Evolutionary conservation across 163 green algal genomes (phyloP), one percentile per base, ranked within the genome.

Genomic region (Coccomyxa subellipsoidea): DNA sequence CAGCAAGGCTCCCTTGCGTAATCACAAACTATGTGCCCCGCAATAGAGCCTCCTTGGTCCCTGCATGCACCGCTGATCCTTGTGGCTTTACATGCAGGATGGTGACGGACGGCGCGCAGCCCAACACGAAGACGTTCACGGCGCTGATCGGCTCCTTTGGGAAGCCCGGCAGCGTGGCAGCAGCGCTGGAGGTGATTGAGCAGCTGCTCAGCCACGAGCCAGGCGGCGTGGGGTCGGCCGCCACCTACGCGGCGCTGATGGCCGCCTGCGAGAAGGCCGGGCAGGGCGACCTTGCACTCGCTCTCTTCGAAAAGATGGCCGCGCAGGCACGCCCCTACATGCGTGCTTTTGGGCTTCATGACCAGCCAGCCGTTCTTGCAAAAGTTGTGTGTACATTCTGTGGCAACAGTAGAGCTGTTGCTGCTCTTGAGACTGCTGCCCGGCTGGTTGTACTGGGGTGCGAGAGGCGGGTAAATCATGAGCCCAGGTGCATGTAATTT

Each of bases 211-310:
- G 29, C 38, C 37, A 59, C 4, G 39, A 81, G 29, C 40, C 29
- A 25, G 40, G 31, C 47, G 40, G 15, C 40, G 70, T 39, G 10
- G 70, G 18, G 31, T 38, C 70, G 29, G 2, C 39, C 32, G 29
- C 40, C 76, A 87, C 84, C 66, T 87, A 85, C 53, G 76, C 84
- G 8, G 59, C 80, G 4, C 76, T 84, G 38, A 85, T 87, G 79
- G 71, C 84, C 27, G 84, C 84, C 34, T 87, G 84, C 76, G 84
- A 87, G 80, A 86, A 86, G 82, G 82, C 78, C 21, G 82, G 82
- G 8, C 78, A 83, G 40, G 82, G 82, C 70, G 77, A 83, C 31
- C 78, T 86, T 7, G 82, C 82, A 31, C 21, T 83, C 0, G 69
- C 69, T 18, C 71, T 86, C 4, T 82, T 86, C 37, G 78, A 82